Evolutionary conservation across 345 rosid species (phyloP), one percentile per base, ranked within the genome.

Genomic region (Eucalyptus tenuipes): DNA sequence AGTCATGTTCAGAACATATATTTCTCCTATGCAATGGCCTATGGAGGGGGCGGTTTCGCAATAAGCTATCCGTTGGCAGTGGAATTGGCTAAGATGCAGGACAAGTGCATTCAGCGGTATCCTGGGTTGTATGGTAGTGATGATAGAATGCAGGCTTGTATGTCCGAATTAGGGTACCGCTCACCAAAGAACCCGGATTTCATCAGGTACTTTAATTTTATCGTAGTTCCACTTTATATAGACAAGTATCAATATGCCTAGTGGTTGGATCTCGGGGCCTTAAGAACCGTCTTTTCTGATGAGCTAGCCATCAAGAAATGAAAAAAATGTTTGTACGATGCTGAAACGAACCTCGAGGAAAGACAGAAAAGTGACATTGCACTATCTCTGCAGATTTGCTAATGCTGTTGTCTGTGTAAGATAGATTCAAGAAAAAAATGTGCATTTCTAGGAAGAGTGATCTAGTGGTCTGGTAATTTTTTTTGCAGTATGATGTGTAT

Each of bases 151-250:
- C 97, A 97, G 86, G 99, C 97, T 88, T 96, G 98, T 89, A 97
- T 97, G 98, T 90, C 98, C 3, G 98, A 97, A 88, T 94, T 97
- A 5, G 98, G 98, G 96, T 95, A 86, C 98, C 98, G 27, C 95
- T 97, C 80, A 92, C 98, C 61, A 94, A 91, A 87, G 98, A 95
- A 92, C 91, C 92, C 37, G 99, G 97, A 40, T 97, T 96, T 89
- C 98, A 97, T 94, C 98, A 95, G 98, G 98, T 95, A 89, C 80
- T 81, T 45, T 47, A 52, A 82, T 61, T 85, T 29, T 15, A 55
- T 84, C 16, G n/a, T 49, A 40, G 12, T 57, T 48, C 5, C 49
- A 31, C 49, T 33, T 49, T 40, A 85, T 29, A 5, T 27, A 85
- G 55, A 45, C 42, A 3, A 27, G 86, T 49, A 48, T 48, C 86